Conservation (phyloP, 768 basidiomycete genomes). For the Lactarius hengduanensis region DNA sequence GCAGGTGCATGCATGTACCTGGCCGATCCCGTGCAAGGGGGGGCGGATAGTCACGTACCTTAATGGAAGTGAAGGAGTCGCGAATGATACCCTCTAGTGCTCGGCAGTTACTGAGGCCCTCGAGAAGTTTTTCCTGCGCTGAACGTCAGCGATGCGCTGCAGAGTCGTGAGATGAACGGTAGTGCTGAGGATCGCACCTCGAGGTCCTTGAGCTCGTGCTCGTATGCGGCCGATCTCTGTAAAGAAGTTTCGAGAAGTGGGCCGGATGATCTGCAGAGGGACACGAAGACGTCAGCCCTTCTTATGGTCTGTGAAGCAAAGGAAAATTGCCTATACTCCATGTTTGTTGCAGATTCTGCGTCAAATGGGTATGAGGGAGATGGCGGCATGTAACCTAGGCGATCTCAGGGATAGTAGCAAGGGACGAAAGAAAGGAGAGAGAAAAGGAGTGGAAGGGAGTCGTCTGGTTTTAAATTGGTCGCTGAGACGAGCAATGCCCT, state of each 20-base stretch:
- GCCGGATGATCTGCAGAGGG: neutral
- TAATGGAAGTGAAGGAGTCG: conserved; percentile 59
- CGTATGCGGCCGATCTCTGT: conserved; percentile 17
- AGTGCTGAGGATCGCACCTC: conserved; percentile 20
- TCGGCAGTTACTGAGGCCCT: conserved; percentile 71
- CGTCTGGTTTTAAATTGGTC: neutral
- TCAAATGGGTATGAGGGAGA: conserved; percentile 3
- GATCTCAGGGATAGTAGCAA: neutral
- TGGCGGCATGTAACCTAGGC: neutral
- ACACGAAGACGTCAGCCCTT: neutral
- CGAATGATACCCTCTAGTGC: conserved; percentile 69
- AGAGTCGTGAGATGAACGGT: neutral
- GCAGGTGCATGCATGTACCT: conserved; percentile 2
- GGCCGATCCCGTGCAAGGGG: neutral
- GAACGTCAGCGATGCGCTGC: neutral
- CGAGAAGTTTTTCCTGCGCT: conserved; percentile 58
- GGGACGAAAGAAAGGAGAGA: neutral
- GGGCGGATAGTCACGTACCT: conserved; percentile 41
- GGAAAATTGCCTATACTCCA: neutral
- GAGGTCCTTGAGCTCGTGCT: conserved; percentile 28
- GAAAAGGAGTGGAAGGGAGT: neutral
- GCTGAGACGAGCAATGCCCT: neutral
- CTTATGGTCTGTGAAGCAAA: neutral
- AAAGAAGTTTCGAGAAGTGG: neutral
- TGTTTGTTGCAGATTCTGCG: conserved; percentile 2